Evolutionary conservation across 345 rosid genomes (phyloP).

Genomic region (Psidium guajava): DNA sequence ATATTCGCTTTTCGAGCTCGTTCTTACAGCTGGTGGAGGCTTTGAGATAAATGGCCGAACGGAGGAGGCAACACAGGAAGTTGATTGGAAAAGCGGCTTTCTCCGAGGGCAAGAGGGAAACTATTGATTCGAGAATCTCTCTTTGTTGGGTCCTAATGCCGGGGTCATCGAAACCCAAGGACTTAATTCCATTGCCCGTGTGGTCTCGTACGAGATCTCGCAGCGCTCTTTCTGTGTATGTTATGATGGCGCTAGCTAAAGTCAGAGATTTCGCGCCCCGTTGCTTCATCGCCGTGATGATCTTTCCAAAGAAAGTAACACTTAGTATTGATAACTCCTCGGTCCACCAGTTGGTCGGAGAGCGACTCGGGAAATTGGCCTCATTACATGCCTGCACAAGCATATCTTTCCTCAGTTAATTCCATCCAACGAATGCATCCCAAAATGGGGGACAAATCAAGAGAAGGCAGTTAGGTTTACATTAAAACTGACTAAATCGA

Average conservation of each 20-base stretch:
- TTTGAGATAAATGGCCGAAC: constrained; percentile 59
- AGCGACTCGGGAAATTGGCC: constrained; percentile 70
- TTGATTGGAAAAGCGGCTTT: constrained; percentile 61
- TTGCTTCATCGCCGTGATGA: constrained; percentile 49
- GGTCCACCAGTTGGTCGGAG: constrained; percentile 96
- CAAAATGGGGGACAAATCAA: background rate
- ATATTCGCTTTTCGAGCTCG: constrained; percentile 76
- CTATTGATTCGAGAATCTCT: constrained; percentile 53
- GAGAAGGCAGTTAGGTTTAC: constrained; percentile 9
- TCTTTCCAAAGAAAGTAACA: constrained; percentile 34
- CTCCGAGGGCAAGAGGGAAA: constrained; percentile 60
- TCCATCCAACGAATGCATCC: background rate
- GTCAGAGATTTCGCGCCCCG: constrained; percentile 59
- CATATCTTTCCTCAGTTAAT: background rate
- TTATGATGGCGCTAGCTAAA: constrained; percentile 46
- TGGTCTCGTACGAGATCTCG: constrained; percentile 82
- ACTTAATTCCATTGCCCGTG: constrained; percentile 42
- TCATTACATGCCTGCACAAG: constrained; percentile 54
- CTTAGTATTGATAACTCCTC: constrained; percentile 80
- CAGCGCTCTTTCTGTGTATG: constrained; percentile 75
- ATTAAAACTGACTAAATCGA: constrained; percentile 53
- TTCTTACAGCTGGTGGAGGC: constrained; percentile 45
- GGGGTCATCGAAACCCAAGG: constrained; percentile 15
- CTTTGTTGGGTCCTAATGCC: constrained; percentile 36
- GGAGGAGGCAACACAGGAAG: constrained; percentile 88